Evolutionary conservation across 352 stramenopile species (phyloP).

Genomic region (Phytophthora litchii): DNA sequence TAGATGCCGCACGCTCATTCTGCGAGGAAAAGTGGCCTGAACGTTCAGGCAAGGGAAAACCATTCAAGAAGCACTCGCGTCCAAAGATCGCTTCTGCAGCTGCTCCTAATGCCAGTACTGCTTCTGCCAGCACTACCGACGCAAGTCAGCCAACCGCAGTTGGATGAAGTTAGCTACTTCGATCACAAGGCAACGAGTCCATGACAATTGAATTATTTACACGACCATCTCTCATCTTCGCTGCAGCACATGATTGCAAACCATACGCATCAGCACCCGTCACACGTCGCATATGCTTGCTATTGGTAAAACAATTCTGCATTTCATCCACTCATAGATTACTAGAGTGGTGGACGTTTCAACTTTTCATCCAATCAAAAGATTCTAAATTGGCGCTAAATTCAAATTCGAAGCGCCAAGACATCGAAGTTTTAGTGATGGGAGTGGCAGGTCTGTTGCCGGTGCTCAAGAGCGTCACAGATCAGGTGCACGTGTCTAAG

Average conservation of each 20-base stretch:
- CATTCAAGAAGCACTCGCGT: constrained; percentile 34
- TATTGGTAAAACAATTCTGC: constrained; percentile 1
- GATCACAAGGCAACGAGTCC: neutral
- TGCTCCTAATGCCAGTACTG: neutral
- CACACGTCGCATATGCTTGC: constrained; percentile 16
- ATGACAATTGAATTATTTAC: neutral
- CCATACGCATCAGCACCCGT: constrained; percentile 4
- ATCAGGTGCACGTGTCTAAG: constrained; percentile 79
- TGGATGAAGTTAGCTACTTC: neutral
- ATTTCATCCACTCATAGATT: neutral
- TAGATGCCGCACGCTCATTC: constrained; percentile 45
- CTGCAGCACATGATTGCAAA: neutral
- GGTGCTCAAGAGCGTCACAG: constrained; percentile 73
- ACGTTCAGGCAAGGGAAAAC: constrained; percentile 52
- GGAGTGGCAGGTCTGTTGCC: constrained; percentile 69
- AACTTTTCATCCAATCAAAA: constrained; percentile 15
- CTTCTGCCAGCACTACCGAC: neutral
- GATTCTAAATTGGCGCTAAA: constrained; percentile 20
- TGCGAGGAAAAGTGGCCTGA: constrained; percentile 77
- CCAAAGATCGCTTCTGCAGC: constrained; percentile 20
- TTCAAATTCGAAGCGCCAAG: constrained; percentile 26
- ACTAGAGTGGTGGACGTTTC: constrained; percentile 3
- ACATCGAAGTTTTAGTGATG: constrained; percentile 46
- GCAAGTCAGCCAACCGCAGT: neutral
- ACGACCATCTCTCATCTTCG: neutral